These are phyloP conservation scores for Metschnikowia anglica DNA, from an alignment of 805 yeast genomes.

Conservation along the genomic window DNA sequence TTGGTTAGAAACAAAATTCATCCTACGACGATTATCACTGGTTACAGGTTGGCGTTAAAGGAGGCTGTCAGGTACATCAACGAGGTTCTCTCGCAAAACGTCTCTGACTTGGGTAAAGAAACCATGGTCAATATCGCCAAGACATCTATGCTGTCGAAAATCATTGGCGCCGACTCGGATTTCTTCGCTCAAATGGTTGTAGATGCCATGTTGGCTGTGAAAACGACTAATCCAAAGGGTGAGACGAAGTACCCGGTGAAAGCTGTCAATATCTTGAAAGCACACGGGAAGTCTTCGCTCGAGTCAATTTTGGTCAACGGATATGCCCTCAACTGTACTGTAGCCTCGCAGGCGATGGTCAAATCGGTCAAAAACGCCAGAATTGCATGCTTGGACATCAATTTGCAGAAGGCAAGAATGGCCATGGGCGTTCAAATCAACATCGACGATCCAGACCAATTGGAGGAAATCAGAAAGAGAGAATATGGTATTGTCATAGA, in stretches of 20 bases:
- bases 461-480: constrained; percentile 87
- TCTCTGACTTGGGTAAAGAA: constrained; percentile 77
- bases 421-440: constrained; percentile 98
- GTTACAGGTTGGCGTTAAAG: constrained; percentile 87
- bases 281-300: constrained; percentile 89
- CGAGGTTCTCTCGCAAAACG: constrained; percentile 79
- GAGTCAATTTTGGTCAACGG: constrained; percentile 90
- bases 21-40: constrained; percentile 97
- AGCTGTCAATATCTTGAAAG: constrained; percentile 93
- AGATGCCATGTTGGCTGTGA: constrained; percentile 92
- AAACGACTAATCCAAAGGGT: constrained; percentile 83
- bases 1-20: constrained; percentile 90
- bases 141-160: constrained; percentile 95
- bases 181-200: constrained; percentile 90
- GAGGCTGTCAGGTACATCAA: constrained; percentile 87
- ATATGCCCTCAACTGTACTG: constrained; percentile 94
- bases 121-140: constrained; percentile 88
- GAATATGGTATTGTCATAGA: constrained; percentile 85
- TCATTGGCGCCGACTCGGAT: constrained; percentile 90
- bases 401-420: constrained; percentile 94
- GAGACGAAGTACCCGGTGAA: constrained; percentile 93
- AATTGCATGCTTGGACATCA: constrained; percentile 87
- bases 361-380: constrained; percentile 67
- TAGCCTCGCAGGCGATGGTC: constrained; percentile 96
- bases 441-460: constrained; percentile 95